phyloP scores from a whole-genome alignment of 129 eudicot species.

The sunflower (Helianthus annuus) region HanXRQr2.0-SUNRISE NC_035436.2:194683423-194683922 shows the following conservation, averaged over 20 bases:
- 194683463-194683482: neutral
- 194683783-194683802: constrained; percentile 10
- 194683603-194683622: constrained; percentile 20
- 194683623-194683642: constrained; percentile 7
- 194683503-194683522: constrained; percentile 16
- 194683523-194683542: constrained; percentile 26
- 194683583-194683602: constrained; percentile 31
- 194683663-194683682: neutral
- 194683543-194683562: constrained; percentile 33
- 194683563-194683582: constrained; percentile 21
- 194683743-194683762: constrained; percentile 28
- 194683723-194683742: constrained; percentile 24
- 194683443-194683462: neutral
- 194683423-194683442: neutral
- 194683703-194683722: constrained; percentile 12
- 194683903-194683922: too few relatives aligned
- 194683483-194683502: neutral
- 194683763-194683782: constrained; percentile 25
- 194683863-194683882: constrained; percentile 20
- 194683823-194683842: neutral
- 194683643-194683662: constrained; percentile 15
- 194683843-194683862: constrained; percentile 15
- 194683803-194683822: constrained; percentile 6
- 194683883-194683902: too few relatives aligned
- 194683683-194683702: constrained; percentile 11